These are phyloP conservation scores for Apium graveolens DNA, from an alignment of 129 eudicot genomes.

Conservation along the genomic window DNA sequence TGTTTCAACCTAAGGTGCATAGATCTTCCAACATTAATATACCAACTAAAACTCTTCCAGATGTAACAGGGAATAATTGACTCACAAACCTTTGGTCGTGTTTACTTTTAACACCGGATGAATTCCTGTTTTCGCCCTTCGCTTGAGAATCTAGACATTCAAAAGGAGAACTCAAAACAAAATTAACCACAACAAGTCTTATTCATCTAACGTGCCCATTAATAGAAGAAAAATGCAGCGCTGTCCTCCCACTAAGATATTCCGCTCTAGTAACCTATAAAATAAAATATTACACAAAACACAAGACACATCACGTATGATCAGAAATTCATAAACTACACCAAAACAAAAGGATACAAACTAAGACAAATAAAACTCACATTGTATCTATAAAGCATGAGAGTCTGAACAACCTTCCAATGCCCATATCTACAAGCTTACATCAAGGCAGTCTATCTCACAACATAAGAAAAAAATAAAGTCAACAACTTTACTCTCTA, in stretches of 20 bases:
- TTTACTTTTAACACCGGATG: conserved; percentile 42
- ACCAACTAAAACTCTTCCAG: not conserved
- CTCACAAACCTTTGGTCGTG: conserved; percentile 42
- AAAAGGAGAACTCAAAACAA: conserved; percentile 82
- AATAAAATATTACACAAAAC: not conserved
- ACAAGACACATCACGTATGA: not conserved
- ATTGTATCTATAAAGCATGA: conserved; percentile 79
- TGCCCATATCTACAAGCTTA: conserved; percentile 98
- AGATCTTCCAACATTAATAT: not conserved
- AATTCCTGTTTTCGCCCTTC: conserved; percentile 30
- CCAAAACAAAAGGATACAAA: not conserved
- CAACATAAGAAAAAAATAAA: conserved; percentile 8
- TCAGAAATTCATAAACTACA: not conserved
- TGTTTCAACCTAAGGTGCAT: not conserved
- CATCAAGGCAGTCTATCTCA: conserved; percentile 80
- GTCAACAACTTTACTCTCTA: conserved; percentile 15
- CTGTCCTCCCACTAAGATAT: conserved; percentile 91
- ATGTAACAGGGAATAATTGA: not conserved
- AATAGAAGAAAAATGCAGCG: conserved; percentile 90
- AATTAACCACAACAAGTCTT: conserved; percentile 85
- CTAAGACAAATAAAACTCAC: conserved; percentile 31
- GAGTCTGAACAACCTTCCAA: conserved; percentile 98
- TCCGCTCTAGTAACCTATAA: conserved; percentile 82
- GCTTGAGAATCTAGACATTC: conserved; percentile 37
- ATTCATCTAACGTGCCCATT: conserved; percentile 89